A percentile compares a stretch with the other conserved stretches of the same genome.
These are phyloP conservation scores for Penicillium sclerotigenum DNA, from an alignment of 2,329 filamentous ascomycete genomes.

Conservation along the genomic window DNA sequence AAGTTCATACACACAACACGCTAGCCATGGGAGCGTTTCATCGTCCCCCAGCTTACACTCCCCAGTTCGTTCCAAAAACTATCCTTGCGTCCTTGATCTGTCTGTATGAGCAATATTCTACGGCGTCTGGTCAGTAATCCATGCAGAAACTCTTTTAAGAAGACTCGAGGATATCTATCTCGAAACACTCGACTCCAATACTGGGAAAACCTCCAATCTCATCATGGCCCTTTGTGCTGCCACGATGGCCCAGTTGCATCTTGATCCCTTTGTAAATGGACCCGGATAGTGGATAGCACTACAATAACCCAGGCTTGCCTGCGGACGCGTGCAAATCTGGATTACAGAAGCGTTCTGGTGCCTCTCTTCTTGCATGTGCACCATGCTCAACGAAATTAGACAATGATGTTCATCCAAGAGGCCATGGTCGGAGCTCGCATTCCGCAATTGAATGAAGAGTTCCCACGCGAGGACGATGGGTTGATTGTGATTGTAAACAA, in stretches of 20 bases:
- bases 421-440: too few species aligned
- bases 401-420: too few species aligned
- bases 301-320: too few species aligned
- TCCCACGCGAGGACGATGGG: too few species aligned
- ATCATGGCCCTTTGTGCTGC: slow-evolving; percentile 30
- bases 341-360: slow-evolving; percentile 22
- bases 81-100: slow-evolving; percentile 18
- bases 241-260: slow-evolving; percentile 19
- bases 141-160: slow-evolving; percentile 19
- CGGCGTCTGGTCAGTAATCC: slow-evolving; percentile 31
- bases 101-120: slow-evolving; percentile 27
- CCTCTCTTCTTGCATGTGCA: slow-evolving; percentile 35
- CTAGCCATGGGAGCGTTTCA: background rate
- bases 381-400: too few species aligned
- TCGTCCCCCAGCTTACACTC: background rate
- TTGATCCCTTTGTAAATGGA: too few species aligned
- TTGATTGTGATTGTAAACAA: too few species aligned
- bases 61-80: slow-evolving; percentile 8
- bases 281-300: too few species aligned
- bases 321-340: slow-evolving; percentile 21
- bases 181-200: slow-evolving; percentile 5
- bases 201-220: slow-evolving; percentile 17
- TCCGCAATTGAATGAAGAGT: too few species aligned
- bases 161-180: slow-evolving; percentile 11
- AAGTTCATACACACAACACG: background rate